These are phyloP conservation scores for Solanum habrochaites DNA, from an alignment of 257 asterid genomes.

Conservation along the genomic window DNA sequence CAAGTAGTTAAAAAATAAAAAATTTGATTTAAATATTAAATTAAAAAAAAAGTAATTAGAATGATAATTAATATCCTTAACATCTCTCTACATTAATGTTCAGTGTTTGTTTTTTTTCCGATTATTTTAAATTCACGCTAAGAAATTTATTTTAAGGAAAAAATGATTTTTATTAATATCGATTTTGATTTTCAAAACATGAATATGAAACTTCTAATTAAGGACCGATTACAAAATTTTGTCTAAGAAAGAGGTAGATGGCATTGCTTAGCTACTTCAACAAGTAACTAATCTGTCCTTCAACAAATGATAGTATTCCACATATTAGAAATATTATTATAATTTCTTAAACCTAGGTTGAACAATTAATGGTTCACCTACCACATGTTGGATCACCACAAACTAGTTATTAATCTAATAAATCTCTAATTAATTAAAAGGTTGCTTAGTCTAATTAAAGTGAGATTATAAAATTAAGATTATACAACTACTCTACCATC, in stretches of 20 bases:
- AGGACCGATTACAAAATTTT: too few relatives aligned
- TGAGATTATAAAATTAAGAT: neutral
- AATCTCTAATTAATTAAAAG: neutral
- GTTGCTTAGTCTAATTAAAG: neutral
- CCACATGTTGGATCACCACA: neutral
- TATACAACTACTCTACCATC: neutral
- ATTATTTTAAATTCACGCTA: neutral
- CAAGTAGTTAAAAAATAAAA: neutral
- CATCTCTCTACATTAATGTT: neutral
- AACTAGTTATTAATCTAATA: neutral
- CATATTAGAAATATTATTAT: neutral
- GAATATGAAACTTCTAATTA: too few relatives aligned
- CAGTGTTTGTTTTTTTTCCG: neutral
- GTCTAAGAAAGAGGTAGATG: neutral
- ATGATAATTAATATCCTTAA: neutral
- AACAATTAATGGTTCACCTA: neutral
- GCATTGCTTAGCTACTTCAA: neutral
- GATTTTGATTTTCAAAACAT: neutral
- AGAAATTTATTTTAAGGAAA: fast-evolving
- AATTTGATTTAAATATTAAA: neutral
- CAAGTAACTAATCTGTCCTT: neutral
- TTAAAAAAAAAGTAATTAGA: neutral
- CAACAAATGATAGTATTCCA: neutral
- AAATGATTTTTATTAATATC: neutral
- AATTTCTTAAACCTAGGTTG: neutral